Conservation (phyloP, 192 early-diverging fungal genomes). For the Ambispora gerdemannii region DNA sequence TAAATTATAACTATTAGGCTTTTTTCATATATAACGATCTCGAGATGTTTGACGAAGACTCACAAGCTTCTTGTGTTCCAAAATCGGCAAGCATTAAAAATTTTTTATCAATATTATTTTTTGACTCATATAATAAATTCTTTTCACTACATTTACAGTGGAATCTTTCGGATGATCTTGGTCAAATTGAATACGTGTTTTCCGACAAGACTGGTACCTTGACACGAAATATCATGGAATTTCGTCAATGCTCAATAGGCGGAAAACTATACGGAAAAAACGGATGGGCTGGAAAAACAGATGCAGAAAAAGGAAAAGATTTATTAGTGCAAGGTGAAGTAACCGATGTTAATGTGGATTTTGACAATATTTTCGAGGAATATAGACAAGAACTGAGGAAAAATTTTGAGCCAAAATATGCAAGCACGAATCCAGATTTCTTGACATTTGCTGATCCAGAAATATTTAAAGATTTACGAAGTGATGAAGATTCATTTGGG, state of each 20-base stretch:
- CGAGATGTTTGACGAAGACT: slow-evolving; percentile 77
- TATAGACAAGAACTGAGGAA: slow-evolving; percentile 58
- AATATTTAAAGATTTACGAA: slow-evolving; percentile 70
- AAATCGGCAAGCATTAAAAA: slow-evolving; percentile 55
- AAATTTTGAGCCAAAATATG: slow-evolving; percentile 64
- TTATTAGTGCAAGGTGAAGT: slow-evolving; percentile 49
- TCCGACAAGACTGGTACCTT: slow-evolving; percentile 96
- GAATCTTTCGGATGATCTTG: slow-evolving; percentile 95
- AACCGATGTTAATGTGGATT: slow-evolving; percentile 36
- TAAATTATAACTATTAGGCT: slow-evolving; percentile 50
- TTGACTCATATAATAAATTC: no score
- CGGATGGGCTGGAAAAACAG: slow-evolving; percentile 64
- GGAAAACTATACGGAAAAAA: slow-evolving; percentile 84
- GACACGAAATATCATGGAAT: slow-evolving; percentile 96
- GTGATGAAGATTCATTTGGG: slow-evolving; percentile 35
- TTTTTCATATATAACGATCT: slow-evolving; percentile 89
- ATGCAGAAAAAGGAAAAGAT: slow-evolving; percentile 58
- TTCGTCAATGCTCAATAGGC: slow-evolving; percentile 87
- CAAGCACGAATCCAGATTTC: slow-evolving; percentile 56
- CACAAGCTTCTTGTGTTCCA: slow-evolving; percentile 58
- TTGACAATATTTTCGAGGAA: slow-evolving; percentile 49
- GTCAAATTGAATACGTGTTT: slow-evolving; percentile 95
- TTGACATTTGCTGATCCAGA: slow-evolving; percentile 85
- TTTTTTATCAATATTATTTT: no score
- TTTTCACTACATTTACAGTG: slow-evolving; percentile 55